These are phyloP conservation scores for Lanmaoa pseudosensibilis DNA, from an alignment of 768 basidiomycete species.

Conservation along the genomic window DNA sequence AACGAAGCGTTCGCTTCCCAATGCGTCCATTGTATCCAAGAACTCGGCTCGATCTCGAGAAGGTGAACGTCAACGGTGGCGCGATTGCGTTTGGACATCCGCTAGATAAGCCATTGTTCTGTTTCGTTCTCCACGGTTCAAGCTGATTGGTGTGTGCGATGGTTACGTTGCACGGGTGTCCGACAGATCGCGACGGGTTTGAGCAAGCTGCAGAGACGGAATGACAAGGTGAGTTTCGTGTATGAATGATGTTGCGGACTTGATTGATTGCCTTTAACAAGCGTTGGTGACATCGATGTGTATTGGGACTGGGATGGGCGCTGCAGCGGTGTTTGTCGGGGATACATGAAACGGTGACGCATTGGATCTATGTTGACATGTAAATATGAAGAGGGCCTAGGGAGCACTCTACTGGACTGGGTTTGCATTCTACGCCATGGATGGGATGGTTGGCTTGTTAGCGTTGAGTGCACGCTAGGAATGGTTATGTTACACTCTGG, in stretches of 20 bases:
- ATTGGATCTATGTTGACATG: background rate
- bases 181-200: slow-evolving; percentile 85
- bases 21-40: slow-evolving; percentile 69
- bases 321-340: slow-evolving; percentile 69
- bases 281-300: slow-evolving; percentile 89
- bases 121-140: background rate
- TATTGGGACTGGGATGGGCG: slow-evolving; percentile 91
- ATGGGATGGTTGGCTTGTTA: too few species aligned
- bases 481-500: background rate
- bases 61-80: slow-evolving; percentile 90
- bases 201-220: slow-evolving; percentile 65
- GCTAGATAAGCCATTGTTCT: slow-evolving; percentile 56
- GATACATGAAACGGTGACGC: slow-evolving; percentile 34
- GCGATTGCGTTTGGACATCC: slow-evolving; percentile 88
- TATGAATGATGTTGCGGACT: background rate
- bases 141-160: slow-evolving; percentile 16
- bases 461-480: too few species aligned
- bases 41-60: slow-evolving; percentile 59
- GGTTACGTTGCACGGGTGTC: slow-evolving; percentile 75
- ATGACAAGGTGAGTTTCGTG: slow-evolving; percentile 53
- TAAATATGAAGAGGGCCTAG: background rate
- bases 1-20: slow-evolving; percentile 92
- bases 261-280: slow-evolving; percentile 35
- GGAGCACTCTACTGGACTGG: too few species aligned
- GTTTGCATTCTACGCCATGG: background rate